These are phyloP conservation scores for Torulaspora delbrueckii DNA, from an alignment of 805 yeast genomes.

Conservation along the genomic window DNA sequence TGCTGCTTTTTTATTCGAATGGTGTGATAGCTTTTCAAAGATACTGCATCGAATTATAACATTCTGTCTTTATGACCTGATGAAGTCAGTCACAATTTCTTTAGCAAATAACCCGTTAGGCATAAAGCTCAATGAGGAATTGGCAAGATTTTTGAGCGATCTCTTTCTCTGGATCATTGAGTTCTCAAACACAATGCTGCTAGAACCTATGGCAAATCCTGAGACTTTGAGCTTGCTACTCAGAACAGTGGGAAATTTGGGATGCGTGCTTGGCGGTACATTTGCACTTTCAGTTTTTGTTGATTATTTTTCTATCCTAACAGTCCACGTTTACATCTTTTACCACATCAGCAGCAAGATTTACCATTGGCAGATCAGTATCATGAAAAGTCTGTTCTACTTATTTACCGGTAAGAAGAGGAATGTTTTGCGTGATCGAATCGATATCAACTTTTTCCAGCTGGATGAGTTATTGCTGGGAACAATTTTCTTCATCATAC, in stretches of 20 bases:
- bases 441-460: slow-evolving; percentile 79
- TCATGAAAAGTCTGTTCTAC: slow-evolving; percentile 69
- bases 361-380: slow-evolving; percentile 67
- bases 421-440: slow-evolving; percentile 76
- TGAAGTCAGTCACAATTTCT: slow-evolving; percentile 55
- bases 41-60: slow-evolving; percentile 29
- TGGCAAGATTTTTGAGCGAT: slow-evolving; percentile 82
- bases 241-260: slow-evolving; percentile 35
- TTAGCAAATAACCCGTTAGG: slow-evolving; percentile 91
- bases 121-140: slow-evolving; percentile 79
- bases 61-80: slow-evolving; percentile 37
- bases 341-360: slow-evolving; percentile 75
- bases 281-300: slow-evolving; percentile 60
- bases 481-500: slow-evolving; percentile 76
- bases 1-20: slow-evolving; percentile 44
- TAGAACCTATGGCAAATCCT: slow-evolving; percentile 21
- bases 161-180: slow-evolving; percentile 78
- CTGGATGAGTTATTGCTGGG: slow-evolving; percentile 85
- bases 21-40: slow-evolving; percentile 36
- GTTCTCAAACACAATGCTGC: slow-evolving; percentile 46
- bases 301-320: slow-evolving; percentile 58
- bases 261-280: slow-evolving; percentile 58
- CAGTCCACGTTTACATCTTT: slow-evolving; percentile 71
- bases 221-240: slow-evolving; percentile 31
- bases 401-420: slow-evolving; percentile 86